A percentile compares a stretch with the other conserved stretches of the same genome.
Evolutionary conservation across 2,329 filamentous ascomycete genomes (phyloP).

Genomic region (Blumeria hordei): DNA sequence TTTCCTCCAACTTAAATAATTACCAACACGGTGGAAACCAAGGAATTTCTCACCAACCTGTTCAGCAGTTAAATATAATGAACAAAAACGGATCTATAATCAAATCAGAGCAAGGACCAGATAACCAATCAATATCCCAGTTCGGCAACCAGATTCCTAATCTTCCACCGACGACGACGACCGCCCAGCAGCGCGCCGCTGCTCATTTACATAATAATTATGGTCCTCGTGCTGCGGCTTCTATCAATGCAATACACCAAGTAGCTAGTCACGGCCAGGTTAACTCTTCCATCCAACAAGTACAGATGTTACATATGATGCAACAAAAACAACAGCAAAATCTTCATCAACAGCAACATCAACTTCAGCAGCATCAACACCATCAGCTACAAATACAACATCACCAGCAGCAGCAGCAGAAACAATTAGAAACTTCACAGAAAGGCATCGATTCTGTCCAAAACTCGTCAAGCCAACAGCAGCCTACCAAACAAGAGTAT

Average conservation of each 20-base stretch:
- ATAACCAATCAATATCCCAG: slow-evolving; percentile 4
- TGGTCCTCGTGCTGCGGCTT: slow-evolving; percentile 37
- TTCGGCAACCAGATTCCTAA: slow-evolving; percentile 7
- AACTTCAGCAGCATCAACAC: slow-evolving; percentile 1
- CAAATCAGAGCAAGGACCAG: slow-evolving; percentile 21
- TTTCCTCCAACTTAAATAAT: slow-evolving; percentile 13
- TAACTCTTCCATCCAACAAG: slow-evolving; percentile 5
- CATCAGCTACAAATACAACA: not conserved
- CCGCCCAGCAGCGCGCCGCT: slow-evolving; percentile 29
- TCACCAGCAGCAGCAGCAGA: slow-evolving; percentile 8
- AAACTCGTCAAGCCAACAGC: not conserved
- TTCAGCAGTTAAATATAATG: not conserved
- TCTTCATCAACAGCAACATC: slow-evolving; percentile 4
- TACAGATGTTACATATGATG: slow-evolving; percentile 5
- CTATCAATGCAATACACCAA: slow-evolving; percentile 34
- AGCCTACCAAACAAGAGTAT: slow-evolving; percentile 3
- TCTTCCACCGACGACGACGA: slow-evolving; percentile 12
- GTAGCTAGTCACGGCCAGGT: slow-evolving; percentile 11
- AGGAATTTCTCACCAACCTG: not conserved
- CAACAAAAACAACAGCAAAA: slow-evolving; percentile 9
- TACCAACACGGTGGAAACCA: slow-evolving; percentile 2
- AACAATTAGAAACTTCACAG: slow-evolving; percentile 4
- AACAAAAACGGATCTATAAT: slow-evolving; percentile 14
- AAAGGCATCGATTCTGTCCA: slow-evolving; percentile 1
- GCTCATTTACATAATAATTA: slow-evolving; percentile 33